These are phyloP conservation scores for Ophiostoma sp. DNA, from an alignment of 2,329 filamentous ascomycete genomes.

Conservation along the genomic window DNA sequence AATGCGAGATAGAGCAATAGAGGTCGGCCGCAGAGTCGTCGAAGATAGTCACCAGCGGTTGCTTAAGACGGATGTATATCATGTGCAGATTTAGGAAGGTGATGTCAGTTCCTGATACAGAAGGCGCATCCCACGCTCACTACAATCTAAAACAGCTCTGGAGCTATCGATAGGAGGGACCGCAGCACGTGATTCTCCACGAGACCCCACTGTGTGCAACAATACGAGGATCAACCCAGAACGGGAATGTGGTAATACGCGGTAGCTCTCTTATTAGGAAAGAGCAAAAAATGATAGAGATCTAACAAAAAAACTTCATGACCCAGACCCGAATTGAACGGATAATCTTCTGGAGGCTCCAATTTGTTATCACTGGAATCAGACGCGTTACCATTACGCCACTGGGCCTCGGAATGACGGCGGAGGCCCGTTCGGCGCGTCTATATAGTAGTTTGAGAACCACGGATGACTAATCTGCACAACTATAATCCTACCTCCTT, in stretches of 20 bases:
- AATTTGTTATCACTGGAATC: conserved; percentile 22
- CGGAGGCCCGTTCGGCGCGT: background rate
- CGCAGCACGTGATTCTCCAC: background rate
- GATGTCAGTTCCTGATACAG: background rate
- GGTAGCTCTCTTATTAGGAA: background rate
- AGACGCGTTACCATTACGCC: conserved; percentile 25
- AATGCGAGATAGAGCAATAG: background rate
- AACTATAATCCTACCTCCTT: background rate
- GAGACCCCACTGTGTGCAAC: background rate
- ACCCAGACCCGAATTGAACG: conserved; percentile 25
- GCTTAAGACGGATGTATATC: background rate
- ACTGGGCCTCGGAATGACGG: conserved; percentile 17
- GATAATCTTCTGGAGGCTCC: conserved; percentile 24
- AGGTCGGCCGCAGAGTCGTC: background rate
- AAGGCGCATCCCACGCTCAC: conserved; percentile 9
- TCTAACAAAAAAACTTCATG: conserved; percentile 5
- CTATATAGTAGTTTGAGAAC: conserved; percentile 9
- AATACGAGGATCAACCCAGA: background rate
- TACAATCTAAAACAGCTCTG: conserved; percentile 20
- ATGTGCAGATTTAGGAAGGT: background rate
- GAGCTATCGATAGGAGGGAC: conserved; percentile 7
- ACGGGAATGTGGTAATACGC: conserved; percentile 1
- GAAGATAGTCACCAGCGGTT: background rate
- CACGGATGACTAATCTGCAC: background rate
- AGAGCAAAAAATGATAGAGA: background rate